Percentiles rank a stretch among this genome's conserved stretches.
phyloP scores from a whole-genome alignment of 2,329 filamentous ascomycete genomes.

The Diaporthe sp. region DNA sequence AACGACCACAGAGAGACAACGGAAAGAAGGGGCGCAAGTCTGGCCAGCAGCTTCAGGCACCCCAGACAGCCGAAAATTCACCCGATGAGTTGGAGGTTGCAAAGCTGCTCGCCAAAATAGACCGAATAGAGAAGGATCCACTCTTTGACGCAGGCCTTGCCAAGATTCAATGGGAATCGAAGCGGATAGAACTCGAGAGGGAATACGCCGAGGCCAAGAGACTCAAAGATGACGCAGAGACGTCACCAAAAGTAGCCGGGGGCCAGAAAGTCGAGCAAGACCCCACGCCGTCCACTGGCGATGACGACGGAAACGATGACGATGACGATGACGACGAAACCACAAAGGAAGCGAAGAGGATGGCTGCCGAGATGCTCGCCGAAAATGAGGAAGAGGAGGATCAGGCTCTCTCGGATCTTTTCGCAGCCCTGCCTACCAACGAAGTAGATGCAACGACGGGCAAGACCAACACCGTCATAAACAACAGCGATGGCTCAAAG shows the following conservation, averaged over 20 bases:
- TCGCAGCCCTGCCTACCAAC: slow-evolving; percentile 70
- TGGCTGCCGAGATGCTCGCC: slow-evolving; percentile 70
- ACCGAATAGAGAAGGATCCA: slow-evolving; percentile 81
- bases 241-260: slow-evolving; percentile 43
- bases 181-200: slow-evolving; percentile 71
- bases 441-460: slow-evolving; percentile 70
- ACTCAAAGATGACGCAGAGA: slow-evolving; percentile 50
- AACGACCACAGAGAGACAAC: slow-evolving; percentile 63
- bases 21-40: slow-evolving; percentile 52
- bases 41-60: slow-evolving; percentile 42
- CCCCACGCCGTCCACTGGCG: slow-evolving; percentile 44
- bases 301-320: slow-evolving; percentile 47
- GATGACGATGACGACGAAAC: slow-evolving; percentile 58
- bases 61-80: slow-evolving; percentile 30
- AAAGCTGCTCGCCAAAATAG: slow-evolving; percentile 80
- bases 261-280: slow-evolving; percentile 40
- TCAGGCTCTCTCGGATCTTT: slow-evolving; percentile 64
- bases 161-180: slow-evolving; percentile 73
- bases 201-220: slow-evolving; percentile 67
- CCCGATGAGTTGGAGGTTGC: slow-evolving; percentile 63
- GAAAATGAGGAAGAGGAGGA: slow-evolving; percentile 68
- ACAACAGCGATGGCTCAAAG: slow-evolving; percentile 63
- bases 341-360: slow-evolving; percentile 67
- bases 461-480: slow-evolving; percentile 69
- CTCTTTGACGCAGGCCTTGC: slow-evolving; percentile 78